phyloP scores from a whole-genome alignment of 2,329 filamentous ascomycete species.

The Didymella pinodella region DNA sequence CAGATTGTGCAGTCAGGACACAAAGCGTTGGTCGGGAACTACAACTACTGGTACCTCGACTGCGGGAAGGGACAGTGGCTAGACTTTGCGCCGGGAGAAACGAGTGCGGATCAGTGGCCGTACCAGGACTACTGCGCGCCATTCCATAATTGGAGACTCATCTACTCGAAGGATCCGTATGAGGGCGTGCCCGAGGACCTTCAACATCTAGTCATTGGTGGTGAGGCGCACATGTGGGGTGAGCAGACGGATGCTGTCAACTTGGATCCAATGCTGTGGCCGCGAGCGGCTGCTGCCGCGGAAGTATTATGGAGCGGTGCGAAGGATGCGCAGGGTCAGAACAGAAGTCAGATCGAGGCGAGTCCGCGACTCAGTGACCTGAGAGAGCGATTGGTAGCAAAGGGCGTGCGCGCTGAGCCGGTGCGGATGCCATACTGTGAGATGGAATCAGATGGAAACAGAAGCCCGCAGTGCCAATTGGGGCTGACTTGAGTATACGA shows the following conservation, averaged over 20 bases:
- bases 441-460: constrained; percentile 59
- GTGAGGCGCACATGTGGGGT: constrained; percentile 82
- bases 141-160: constrained; percentile 79
- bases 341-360: constrained; percentile 75
- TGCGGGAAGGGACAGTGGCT: constrained; percentile 84
- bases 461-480: constrained; percentile 35
- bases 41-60: constrained; percentile 84
- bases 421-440: constrained; percentile 79
- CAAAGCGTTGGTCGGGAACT: constrained; percentile 77
- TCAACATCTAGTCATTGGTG: constrained; percentile 76
- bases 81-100: constrained; percentile 67
- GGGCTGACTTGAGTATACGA: constrained; percentile 3
- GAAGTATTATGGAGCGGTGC: constrained; percentile 83
- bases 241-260: constrained; percentile 80
- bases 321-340: constrained; percentile 70
- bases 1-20: constrained; percentile 69
- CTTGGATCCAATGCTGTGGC: constrained; percentile 80
- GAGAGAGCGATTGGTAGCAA: constrained; percentile 75
- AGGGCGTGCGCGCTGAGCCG: constrained; percentile 70
- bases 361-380: constrained; percentile 75
- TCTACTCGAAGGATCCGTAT: constrained; percentile 82
- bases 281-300: constrained; percentile 74
- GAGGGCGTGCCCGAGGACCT: constrained; percentile 65
- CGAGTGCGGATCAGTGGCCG: constrained; percentile 64
- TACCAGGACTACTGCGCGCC: constrained; percentile 85